phyloP scores from a whole-genome alignment of 805 yeast species.

The Metschnikowia rubicola region DNA sequence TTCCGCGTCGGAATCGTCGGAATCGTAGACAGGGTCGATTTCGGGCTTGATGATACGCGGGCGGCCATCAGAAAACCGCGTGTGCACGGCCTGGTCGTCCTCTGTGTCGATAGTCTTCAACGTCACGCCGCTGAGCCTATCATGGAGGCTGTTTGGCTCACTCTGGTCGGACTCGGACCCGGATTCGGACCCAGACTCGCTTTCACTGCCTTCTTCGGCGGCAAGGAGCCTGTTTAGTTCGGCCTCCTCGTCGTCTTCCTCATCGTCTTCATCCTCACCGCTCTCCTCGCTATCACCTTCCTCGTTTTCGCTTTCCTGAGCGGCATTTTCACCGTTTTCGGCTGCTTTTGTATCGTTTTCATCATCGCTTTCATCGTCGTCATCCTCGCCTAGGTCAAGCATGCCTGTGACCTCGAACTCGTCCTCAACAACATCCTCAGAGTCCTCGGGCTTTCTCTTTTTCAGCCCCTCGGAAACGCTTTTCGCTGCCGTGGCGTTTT shows the following conservation, averaged over 20 bases:
- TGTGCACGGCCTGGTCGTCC: slow-evolving; percentile 32
- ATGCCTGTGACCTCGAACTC: slow-evolving; percentile 15
- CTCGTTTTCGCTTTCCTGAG: background rate
- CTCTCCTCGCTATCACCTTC: slow-evolving; percentile 5
- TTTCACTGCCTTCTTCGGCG: slow-evolving; percentile 37
- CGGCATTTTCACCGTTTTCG: slow-evolving; percentile 1
- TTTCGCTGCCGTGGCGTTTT: slow-evolving; percentile 1
- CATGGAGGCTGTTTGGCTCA: slow-evolving; percentile 54
- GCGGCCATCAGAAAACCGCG: slow-evolving; percentile 72
- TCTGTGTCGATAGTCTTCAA: slow-evolving; percentile 48
- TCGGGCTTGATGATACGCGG: slow-evolving; percentile 81
- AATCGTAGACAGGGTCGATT: slow-evolving; percentile 90
- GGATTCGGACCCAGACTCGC: slow-evolving; percentile 44
- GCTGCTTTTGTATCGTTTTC: slow-evolving; percentile 1
- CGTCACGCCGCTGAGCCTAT: slow-evolving; percentile 51
- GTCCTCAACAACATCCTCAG: slow-evolving; percentile 11
- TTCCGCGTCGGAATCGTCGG: slow-evolving; percentile 88
- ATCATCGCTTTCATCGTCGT: slow-evolving; percentile 5
- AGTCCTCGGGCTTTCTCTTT: slow-evolving; percentile 15
- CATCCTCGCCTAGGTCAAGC: slow-evolving; percentile 16
- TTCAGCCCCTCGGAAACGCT: slow-evolving; percentile 4
- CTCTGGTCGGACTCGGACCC: slow-evolving; percentile 46
- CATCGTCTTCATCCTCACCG: slow-evolving; percentile 5
- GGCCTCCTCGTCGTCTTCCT: slow-evolving; percentile 40
- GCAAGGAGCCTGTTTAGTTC: slow-evolving; percentile 62